Base-by-base conservation (phyloP, 2,329 filamentous ascomycete genomes). In the Scedosporium minutisporum region DNA sequence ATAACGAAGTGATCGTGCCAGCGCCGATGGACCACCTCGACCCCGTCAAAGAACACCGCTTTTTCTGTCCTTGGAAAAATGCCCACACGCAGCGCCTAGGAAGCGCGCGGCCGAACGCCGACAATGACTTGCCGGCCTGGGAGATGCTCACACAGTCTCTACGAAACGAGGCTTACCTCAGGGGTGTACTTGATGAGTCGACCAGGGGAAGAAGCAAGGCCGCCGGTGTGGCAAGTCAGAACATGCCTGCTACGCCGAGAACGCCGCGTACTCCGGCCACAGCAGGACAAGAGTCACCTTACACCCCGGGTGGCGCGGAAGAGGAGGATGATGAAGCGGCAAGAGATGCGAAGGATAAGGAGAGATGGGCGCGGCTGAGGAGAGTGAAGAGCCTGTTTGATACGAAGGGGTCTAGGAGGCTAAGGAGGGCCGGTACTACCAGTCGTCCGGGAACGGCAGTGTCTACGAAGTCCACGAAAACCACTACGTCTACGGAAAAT, bases 61-160 rank as follows among this genome's bases (percentile, higher is more conserved):
- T 91, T 69, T 95, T 93, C 70, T 95, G 90, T 67, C 90, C 90
- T 0, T 95, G 90, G 90, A 81, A 87, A 64, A 90, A 86, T 67
- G 74, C 83, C 3, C 69, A 76, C 10, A 81, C 84, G 1, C 89
- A 93, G 71, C 85, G 77, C 71, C 65, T 70, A 63, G 63, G 68
- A 61, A 65, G 71, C 69, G 57, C 73, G 64, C 62, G 71, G 41
- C 70, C 74, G 12, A 73, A 70, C 55, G 69, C 68, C 1, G 75
- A 69, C 57, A 72, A 71, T 6, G 72, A 74, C 41, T 71, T 75
- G 66, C 73, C 84, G 0, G 84, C 79, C 0, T 87, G 85, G 85
- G 78, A 80, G 65, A 72, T 83, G 2, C 68, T 87, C 4, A 68
- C 79, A 1, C 78, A 81, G 63, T 81, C 83, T 0, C 68, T 88